Evolutionary conservation across 441 rosid species (phyloP), one percentile per base, ranked within the genome.

Genomic region (Jatropha multifida): DNA sequence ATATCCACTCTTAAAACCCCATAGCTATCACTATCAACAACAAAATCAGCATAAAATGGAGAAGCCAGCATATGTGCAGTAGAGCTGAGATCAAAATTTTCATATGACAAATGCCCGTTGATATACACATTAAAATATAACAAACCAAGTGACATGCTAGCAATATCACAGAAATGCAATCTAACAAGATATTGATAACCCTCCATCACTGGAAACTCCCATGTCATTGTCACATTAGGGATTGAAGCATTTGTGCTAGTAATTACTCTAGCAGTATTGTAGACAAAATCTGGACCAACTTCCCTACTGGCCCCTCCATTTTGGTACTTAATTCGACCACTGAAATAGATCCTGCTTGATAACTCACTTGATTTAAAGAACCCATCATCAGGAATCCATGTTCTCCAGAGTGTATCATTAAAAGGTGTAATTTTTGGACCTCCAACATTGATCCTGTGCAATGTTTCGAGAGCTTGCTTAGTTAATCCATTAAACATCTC

Each of bases 141-240:
- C 86, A 84, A 69, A 59, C 85, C 92, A 23, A 93, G 80, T 1
- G 97, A 83, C 68, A 82, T 75, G 74, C 94, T 92, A 59, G 89
- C 90, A 55, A 92, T 89, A 77, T 92, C 97, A 51, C 97, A 92
- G 82, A 92, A 92, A 83, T 92, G 96, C 80, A 90, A 26, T 72
- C 96, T 85, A 52, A 92, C 88, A 18, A 92, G 90, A 80, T 88
- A 85, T 71, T 77, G 83, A 27, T 86, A 83, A 46, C 86, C 89
- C 51, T 77, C 83, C 8, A 52, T 66, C 69, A 88, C 88, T 0
- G 88, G 94, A 79, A 90, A 90, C 66, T 76, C 87, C 96, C 96
- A 93, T 7, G 92, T 89, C 83, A 93, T 84, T 44, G 88, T 90
- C 73, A 74, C 79, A 54, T 71, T 72, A 68, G 89, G 85, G 65